Conservation (phyloP, 2,329 filamentous ascomycete genomes). For the Salinomyces thailandicus region DNA sequence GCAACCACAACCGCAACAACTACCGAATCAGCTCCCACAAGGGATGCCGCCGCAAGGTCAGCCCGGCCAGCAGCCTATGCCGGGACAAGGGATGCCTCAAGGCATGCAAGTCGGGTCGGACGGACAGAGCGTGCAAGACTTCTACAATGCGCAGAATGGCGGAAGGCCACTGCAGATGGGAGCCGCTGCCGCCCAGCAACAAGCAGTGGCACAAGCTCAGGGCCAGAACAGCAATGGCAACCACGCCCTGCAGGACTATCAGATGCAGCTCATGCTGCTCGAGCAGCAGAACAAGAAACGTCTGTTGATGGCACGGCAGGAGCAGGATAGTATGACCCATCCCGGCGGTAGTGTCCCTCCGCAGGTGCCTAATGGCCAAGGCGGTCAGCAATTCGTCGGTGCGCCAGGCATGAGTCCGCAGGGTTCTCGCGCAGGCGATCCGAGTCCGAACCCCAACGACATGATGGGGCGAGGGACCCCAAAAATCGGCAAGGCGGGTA, state of each 20-base stretch:
- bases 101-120: background rate
- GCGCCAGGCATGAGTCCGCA: slow-evolving; percentile 54
- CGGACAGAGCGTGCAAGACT: slow-evolving; percentile 41
- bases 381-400: slow-evolving; percentile 1
- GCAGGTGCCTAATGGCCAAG: slow-evolving; percentile 34
- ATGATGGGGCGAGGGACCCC: slow-evolving; percentile 66
- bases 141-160: slow-evolving; percentile 18
- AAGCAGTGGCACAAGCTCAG: slow-evolving; percentile 9
- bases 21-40: background rate
- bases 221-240: slow-evolving; percentile 48
- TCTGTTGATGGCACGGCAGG: slow-evolving; percentile 69
- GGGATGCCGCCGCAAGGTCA: slow-evolving; percentile 35
- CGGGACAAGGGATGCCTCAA: slow-evolving; percentile 32
- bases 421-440: slow-evolving; percentile 53
- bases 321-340: slow-evolving; percentile 57
- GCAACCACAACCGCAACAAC: slow-evolving; percentile 26
- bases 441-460: slow-evolving; percentile 66
- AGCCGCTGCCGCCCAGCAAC: background rate
- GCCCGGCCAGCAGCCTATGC: slow-evolving; percentile 45
- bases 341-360: no score
- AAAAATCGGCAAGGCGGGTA: slow-evolving; percentile 57
- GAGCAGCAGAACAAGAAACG: slow-evolving; percentile 84
- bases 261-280: slow-evolving; percentile 79
- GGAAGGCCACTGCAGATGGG: slow-evolving; percentile 14
- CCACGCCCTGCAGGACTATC: slow-evolving; percentile 75